Evolutionary conservation across 805 yeast species (phyloP), one percentile per base, ranked within the genome.

Genomic region (Candida koratica): DNA sequence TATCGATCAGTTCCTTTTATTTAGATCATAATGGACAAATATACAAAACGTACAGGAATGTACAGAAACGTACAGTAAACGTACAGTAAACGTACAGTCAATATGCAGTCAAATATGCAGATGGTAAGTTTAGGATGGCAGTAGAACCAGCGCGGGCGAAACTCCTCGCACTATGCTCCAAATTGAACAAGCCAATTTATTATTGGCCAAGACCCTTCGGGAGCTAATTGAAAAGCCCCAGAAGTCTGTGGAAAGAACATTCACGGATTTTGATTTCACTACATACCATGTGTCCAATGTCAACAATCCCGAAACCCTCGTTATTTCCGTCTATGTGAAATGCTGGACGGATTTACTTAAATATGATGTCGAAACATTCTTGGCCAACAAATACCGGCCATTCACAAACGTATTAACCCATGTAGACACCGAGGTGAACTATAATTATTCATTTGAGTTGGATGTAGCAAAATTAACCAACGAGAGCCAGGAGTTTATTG

Each of bases 181-280:
- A 53, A 72, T 93, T 44, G 89, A 87, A 55, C 82, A 83, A 46
- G 80, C 84, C 55, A 93, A 93, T 55, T 70, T 88, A 36, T 74
- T 94, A 50, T 71, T 93, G 46, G 79, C 86, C 55, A 81, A 85
- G 47, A 79, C 96, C 1, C 71, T 93, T 45, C 73, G 78, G 22
- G 95, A 84, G 55, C 76, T 88, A 34, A 64, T 84, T 36, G 57
- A 67, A 16, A 62, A 67, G 15, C 79, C 68, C 18, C 38, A 49
- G 3, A 39, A 72, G 32, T 63, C 77, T 5, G 68, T 87, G 44
- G 97, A 93, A 61, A 77, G 97, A 58, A 79, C 90, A 43, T 77
- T 93, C 44, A 81, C 95, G 25, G 99, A 93, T 66, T 93, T 93
- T 51, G 99, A 93, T 61, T 87, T 87, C 64, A 95, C 96, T 33